phyloP scores from a whole-genome alignment of 495 filamentous ascomycete species.

The Parathielavia appendiculata region DNA sequence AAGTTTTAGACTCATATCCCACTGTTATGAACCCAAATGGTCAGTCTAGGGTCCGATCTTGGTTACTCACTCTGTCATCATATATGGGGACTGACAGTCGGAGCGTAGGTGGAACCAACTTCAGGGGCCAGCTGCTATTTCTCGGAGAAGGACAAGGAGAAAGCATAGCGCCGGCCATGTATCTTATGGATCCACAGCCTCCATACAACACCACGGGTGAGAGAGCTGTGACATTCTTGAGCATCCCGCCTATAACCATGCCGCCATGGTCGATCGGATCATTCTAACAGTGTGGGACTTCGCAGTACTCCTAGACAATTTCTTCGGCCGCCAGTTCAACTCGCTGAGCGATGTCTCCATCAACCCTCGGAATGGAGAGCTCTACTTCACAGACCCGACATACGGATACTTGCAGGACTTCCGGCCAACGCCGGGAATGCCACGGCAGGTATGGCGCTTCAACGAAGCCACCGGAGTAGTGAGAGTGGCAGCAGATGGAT shows the following conservation, averaged over 20 bases:
- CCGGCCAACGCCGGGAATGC: constrained; percentile 47
- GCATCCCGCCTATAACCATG: neutral
- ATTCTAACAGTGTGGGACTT: neutral
- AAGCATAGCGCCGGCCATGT: constrained; percentile 37
- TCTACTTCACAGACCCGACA: constrained; percentile 63
- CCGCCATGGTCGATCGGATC: neutral
- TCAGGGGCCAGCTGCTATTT: constrained; percentile 42
- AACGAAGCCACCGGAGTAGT: constrained; percentile 44
- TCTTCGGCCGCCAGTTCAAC: constrained; percentile 56
- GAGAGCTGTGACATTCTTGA: too few relatives aligned
- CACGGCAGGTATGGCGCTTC: constrained; percentile 54
- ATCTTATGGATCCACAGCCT: constrained; percentile 42
- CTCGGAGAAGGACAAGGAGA: constrained; percentile 46
- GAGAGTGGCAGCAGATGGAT: constrained; percentile 51
- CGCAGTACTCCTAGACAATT: constrained; percentile 46
- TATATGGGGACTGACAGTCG: neutral
- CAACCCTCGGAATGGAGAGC: constrained; percentile 45
- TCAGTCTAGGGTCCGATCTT: constrained; percentile 21
- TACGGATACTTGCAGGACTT: constrained; percentile 57
- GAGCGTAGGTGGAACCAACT: constrained; percentile 44
- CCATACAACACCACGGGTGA: constrained; percentile 49
- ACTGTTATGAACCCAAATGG: constrained; percentile 49
- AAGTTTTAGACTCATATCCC: constrained; percentile 33
- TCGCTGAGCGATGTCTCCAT: constrained; percentile 56
- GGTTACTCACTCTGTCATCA: too few relatives aligned